Evolutionary conservation across 768 basidiomycete genomes (phyloP), one percentile per base, ranked within the genome.

Genomic region (Tephrocybe sp.): DNA sequence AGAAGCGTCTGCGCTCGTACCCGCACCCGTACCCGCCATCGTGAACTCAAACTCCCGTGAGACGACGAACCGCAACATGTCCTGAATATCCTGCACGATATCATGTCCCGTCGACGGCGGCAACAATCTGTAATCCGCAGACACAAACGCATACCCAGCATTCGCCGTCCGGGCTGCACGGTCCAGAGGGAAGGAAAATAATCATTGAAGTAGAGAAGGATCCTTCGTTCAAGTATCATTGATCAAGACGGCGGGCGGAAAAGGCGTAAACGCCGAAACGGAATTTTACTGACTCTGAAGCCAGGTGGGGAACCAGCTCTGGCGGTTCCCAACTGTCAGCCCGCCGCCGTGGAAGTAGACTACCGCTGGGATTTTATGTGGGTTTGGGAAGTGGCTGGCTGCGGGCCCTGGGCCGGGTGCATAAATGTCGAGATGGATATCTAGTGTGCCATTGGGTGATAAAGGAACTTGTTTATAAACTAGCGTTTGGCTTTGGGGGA

Each of bases 241-340:
- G n/a, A n/a, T n/a, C n/a, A n/a, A 43, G 49, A 55, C 12, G 16
- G 17, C 48, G 30, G 30, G n/a, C n/a, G n/a, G 7, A 7, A 26
- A 51, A 41, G 30, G 13, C 19, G 14, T 26, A 49, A 48, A 41
- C 2, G n/a, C 45, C 51, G 7, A 26, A 32, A 16, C 20, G 32
- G 13, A n/a, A n/a, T n/a, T n/a, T 34, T 48, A 63, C 67, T 62
- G 48, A 85, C 85, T 72, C 42, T 75, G 64, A 20, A 87, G 65
- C 86, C 86, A 88, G n/a, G 46, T 53, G 2, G 85, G 85, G 61
- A 85, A 80, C 83, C 83, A 87, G 58, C 77, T 80, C 30, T 60
- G 62, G 46, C 77, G 70, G 54, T 80, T 78, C 1, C 85, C 85
- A 13, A 79, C 82, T 0, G 79, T 76, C 30, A 87, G 64, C 7